Base-by-base conservation (phyloP, 306 rosid genomes). In the Boehmeria nivea region DNA sequence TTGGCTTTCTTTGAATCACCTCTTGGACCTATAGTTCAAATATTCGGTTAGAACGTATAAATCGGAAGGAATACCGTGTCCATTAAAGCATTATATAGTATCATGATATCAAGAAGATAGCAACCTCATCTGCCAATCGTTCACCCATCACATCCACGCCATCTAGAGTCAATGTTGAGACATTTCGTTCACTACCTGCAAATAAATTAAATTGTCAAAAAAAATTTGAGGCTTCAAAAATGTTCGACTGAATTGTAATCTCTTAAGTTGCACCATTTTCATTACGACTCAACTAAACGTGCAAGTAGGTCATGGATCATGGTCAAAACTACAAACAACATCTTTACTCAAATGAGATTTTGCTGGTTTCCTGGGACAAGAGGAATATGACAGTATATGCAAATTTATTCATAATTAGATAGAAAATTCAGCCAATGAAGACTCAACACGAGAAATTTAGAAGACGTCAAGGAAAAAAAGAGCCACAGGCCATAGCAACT, bases 61-160 rank as follows among this genome's bases (percentile, higher is more conserved):
- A 25, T 63, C 1, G 43, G 26, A 52, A 67, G 59, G 8, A 48
- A 3, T 15, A 34, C 44, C 34, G n/a, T n/a, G n/a, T n/a, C n/a
- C n/a, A n/a, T n/a, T n/a, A n/a, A n/a, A 58, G 7, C 57, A 27
- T 21, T 70, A 24, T 48, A 34, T 46, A 24, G 49, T 42, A 59
- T 66, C n/a, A n/a, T 26, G 27, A 70, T 24, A 38, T 31, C 37
- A 59, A 58, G 54, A 34, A 54, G 44, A 55, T 4, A 75, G 61
- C 46, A 67, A 90, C 97, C 95, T 93, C 99, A 60, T 66, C 80
- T 16, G 77, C 83, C 72, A 93, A 76, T 48, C 99, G 87, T 59
- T 88, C 94, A 26, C 96, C 99, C 99, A 93, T 93, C 40, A 93
- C 78, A 57, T 93, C 99, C 63, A 93, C 96, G 21, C 99, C 99